Conservation (phyloP, 768 basidiomycete genomes). For the Sporobolomyces pararoseus region DNA sequence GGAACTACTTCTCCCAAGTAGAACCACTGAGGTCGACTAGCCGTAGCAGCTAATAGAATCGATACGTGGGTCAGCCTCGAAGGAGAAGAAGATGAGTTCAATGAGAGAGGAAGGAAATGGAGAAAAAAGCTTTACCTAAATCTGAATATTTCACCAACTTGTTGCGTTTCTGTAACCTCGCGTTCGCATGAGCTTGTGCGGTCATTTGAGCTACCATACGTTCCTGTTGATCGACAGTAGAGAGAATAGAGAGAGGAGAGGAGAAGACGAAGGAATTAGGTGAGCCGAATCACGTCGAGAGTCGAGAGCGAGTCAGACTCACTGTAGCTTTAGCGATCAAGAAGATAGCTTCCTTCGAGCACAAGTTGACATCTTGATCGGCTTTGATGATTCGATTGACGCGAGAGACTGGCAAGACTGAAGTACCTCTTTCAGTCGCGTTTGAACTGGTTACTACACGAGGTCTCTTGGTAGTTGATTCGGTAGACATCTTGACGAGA, state of each 20-base stretch:
- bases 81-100: background rate
- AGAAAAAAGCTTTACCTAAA: constrained; percentile 42
- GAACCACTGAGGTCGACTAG: constrained; percentile 26
- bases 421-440: constrained; percentile 6
- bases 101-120: background rate
- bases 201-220: constrained; percentile 50
- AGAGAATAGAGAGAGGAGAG: background rate
- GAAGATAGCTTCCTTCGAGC: constrained; percentile 51
- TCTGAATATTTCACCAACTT: constrained; percentile 50
- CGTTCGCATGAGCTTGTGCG: constrained; percentile 48
- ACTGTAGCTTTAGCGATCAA: constrained; percentile 51
- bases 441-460: background rate
- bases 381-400: constrained; percentile 51
- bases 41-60: constrained; percentile 19
- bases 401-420: constrained; percentile 47
- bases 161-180: constrained; percentile 47
- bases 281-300: background rate
- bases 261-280: background rate
- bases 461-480: background rate
- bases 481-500: background rate
- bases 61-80: no score
- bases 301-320: constrained; percentile 16
- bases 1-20: constrained; percentile 34
- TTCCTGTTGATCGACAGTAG: constrained; percentile 45
- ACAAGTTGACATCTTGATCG: constrained; percentile 50